Evolutionary conservation across 306 rosid species (phyloP).

Genomic region (Neltuma alba): DNA sequence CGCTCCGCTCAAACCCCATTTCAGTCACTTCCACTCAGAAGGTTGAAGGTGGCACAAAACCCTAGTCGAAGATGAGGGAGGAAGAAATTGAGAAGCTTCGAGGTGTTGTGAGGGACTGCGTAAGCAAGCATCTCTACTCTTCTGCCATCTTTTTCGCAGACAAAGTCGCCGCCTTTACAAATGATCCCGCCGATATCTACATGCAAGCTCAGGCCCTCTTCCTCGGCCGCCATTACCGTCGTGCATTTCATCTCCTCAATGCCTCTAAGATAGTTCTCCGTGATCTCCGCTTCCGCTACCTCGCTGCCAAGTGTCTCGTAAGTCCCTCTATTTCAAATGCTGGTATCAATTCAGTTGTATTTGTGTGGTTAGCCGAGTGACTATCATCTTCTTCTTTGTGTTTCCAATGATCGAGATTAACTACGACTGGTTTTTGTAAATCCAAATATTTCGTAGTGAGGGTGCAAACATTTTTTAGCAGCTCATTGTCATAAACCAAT

Average conservation of each 20-base stretch:
- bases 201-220: slow-evolving; percentile 98
- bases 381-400: neutral
- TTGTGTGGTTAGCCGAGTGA: neutral
- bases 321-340: neutral
- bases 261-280: slow-evolving; percentile 89
- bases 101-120: slow-evolving; percentile 90
- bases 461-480: neutral
- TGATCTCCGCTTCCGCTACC: slow-evolving; percentile 94
- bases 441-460: neutral
- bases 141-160: slow-evolving; percentile 97
- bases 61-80: slow-evolving; percentile 61
- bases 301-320: slow-evolving; percentile 94
- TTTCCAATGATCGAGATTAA: neutral
- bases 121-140: slow-evolving; percentile 90
- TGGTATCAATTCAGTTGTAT: neutral
- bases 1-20: neutral
- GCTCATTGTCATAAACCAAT: neutral
- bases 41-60: slow-evolving; percentile 9
- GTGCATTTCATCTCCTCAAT: slow-evolving; percentile 91
- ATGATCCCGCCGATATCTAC: slow-evolving; percentile 91
- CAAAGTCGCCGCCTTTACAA: slow-evolving; percentile 85
- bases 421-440: neutral
- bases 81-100: slow-evolving; percentile 91
- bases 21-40: neutral
- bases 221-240: slow-evolving; percentile 94